Percentiles rank a stretch among this genome's conserved stretches.
phyloP scores from a whole-genome alignment of 2,329 filamentous ascomycete species.

The Arthrocladium fulminans region DNA sequence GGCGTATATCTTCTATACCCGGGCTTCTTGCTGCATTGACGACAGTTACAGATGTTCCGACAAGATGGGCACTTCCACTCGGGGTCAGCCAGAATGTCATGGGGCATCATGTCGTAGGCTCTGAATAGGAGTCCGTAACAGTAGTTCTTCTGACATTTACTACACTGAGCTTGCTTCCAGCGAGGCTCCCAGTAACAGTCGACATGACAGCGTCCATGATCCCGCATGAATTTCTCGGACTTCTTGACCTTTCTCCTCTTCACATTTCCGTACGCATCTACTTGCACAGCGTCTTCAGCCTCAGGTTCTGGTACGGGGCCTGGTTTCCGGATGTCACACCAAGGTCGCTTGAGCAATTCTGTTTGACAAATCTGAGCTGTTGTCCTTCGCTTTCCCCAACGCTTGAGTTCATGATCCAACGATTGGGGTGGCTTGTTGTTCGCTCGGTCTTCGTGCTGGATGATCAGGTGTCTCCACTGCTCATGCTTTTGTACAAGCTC shows the following conservation, averaged over 20 bases:
- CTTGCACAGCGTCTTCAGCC: constrained; percentile 31
- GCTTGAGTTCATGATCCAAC: constrained; percentile 60
- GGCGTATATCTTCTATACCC: constrained; percentile 74
- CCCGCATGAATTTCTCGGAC: constrained; percentile 41
- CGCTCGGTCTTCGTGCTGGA: constrained; percentile 60
- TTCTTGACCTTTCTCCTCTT: constrained; percentile 54
- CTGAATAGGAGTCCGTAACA: constrained; percentile 91
- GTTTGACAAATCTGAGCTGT: constrained; percentile 91
- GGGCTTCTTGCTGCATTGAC: constrained; percentile 59
- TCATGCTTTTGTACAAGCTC: constrained; percentile 72
- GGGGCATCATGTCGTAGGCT: constrained; percentile 82
- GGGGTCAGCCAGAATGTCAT: constrained; percentile 68
- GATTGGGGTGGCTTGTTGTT: constrained; percentile 60
- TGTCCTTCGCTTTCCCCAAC: constrained; percentile 59
- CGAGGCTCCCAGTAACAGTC: constrained; percentile 70
- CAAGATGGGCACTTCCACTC: constrained; percentile 88
- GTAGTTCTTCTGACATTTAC: constrained; percentile 65
- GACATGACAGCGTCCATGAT: constrained; percentile 62
- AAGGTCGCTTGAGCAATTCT: constrained; percentile 69
- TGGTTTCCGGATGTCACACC: constrained; percentile 67
- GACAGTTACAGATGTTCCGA: constrained; percentile 76
- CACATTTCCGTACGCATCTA: constrained; percentile 57
- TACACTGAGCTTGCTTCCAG: constrained; percentile 79
- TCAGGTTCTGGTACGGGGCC: constrained; percentile 27
- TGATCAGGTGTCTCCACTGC: constrained; percentile 68